Percentiles rank a stretch among this genome's conserved stretches.
These are phyloP conservation scores for Fusarium guadeloupense DNA, from an alignment of 2,329 filamentous ascomycete genomes.

Conservation along the genomic window DNA sequence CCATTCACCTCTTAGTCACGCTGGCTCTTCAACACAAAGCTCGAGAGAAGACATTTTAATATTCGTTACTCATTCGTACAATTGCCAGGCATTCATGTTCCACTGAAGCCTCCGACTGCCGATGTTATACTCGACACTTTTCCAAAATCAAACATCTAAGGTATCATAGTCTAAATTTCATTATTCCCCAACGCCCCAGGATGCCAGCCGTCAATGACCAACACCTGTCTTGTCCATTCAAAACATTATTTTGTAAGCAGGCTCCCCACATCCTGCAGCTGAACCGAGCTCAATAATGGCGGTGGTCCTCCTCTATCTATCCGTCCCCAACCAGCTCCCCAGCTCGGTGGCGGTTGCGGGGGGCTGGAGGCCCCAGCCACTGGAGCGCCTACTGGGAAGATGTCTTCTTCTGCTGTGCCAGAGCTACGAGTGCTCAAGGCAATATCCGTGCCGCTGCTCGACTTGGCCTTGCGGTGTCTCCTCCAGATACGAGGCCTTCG, in stretches of 20 bases:
- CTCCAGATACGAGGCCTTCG: slow-evolving; percentile 45
- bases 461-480: slow-evolving; percentile 40
- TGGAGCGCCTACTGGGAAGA: slow-evolving; percentile 32
- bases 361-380: slow-evolving; percentile 13
- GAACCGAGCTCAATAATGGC: slow-evolving; percentile 41
- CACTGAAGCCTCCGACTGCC: slow-evolving; percentile 17
- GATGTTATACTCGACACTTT: slow-evolving; percentile 22
- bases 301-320: slow-evolving; percentile 45
- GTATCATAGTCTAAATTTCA: slow-evolving; percentile 45
- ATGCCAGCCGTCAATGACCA: slow-evolving; percentile 19
- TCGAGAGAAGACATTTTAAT: too few species aligned
- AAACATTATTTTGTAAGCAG: slow-evolving; percentile 37
- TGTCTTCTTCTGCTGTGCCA: slow-evolving; percentile 39
- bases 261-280: slow-evolving; percentile 50
- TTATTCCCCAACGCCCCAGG: slow-evolving; percentile 40
- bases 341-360: slow-evolving; percentile 39
- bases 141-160: slow-evolving; percentile 43
- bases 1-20: too few species aligned
- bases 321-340: slow-evolving; percentile 47
- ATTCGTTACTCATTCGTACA: slow-evolving; percentile 38
- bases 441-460: slow-evolving; percentile 46
- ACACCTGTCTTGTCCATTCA: slow-evolving; percentile 3
- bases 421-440: slow-evolving; percentile 47
- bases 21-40: too few species aligned
- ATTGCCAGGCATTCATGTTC: slow-evolving; percentile 10